Evolutionary conservation across 2,329 filamentous ascomycete species (phyloP).

Genomic region (Alternaria rosae): DNA sequence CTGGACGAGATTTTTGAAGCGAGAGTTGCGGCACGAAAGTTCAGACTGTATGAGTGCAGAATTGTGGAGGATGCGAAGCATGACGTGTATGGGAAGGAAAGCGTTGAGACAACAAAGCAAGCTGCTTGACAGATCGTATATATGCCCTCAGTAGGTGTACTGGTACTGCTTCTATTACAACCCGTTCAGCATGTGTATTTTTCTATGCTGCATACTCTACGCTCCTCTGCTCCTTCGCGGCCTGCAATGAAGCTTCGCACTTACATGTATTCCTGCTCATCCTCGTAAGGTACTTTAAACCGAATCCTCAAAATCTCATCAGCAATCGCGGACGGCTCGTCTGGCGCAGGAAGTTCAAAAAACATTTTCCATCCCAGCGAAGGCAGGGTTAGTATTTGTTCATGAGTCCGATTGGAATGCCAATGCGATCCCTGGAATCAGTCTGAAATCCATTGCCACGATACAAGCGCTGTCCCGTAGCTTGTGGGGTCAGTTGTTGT

Average conservation of each 20-base stretch:
- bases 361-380: neutral
- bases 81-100: constrained; percentile 16
- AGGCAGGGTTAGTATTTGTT: neutral
- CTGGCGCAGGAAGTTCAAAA: neutral
- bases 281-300: fast-evolving
- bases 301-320: neutral
- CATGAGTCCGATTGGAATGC: neutral
- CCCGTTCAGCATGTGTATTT: no score
- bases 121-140: neutral
- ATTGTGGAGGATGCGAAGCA: constrained; percentile 31
- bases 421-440: neutral
- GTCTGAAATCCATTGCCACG: neutral
- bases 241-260: neutral
- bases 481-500: neutral
- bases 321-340: neutral
- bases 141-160: no score
- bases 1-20: constrained; percentile 41
- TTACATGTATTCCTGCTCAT: neutral
- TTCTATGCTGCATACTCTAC: no score
- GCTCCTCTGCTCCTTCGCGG: no score
- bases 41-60: constrained; percentile 29
- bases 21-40: constrained; percentile 28
- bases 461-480: neutral
- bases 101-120: neutral
- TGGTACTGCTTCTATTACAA: no score